Percentiles rank a stretch among this genome's conserved stretches.
Evolutionary conservation across 768 basidiomycete genomes (phyloP).

Genomic region (Tremella yokohamensis): DNA sequence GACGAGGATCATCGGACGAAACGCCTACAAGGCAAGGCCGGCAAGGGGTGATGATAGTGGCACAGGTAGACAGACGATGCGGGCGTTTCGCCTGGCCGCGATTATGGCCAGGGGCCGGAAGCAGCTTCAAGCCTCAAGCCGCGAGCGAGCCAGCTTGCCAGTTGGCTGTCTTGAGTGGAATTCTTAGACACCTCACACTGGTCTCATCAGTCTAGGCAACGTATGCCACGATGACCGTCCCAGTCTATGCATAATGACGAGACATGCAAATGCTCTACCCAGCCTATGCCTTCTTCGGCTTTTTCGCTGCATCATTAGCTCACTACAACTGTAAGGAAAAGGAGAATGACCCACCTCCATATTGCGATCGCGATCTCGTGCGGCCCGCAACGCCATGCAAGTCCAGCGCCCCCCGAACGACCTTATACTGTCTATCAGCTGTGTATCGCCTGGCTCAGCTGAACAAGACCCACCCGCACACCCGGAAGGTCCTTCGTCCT

Average conservation of each 20-base stretch:
- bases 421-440: conserved; percentile 71
- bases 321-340: not conserved
- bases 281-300: conserved; percentile 61
- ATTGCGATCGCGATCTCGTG: conserved; percentile 77
- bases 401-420: conserved; percentile 88
- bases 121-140: too few relatives aligned
- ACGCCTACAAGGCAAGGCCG: conserved; percentile 23
- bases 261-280: not conserved
- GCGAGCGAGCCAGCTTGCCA: too few relatives aligned
- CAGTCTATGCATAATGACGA: not conserved
- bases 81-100: too few relatives aligned
- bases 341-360: conserved; percentile 66
- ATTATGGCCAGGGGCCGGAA: too few relatives aligned
- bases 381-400: conserved; percentile 85
- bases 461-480: conserved; percentile 67
- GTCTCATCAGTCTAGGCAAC: too few relatives aligned
- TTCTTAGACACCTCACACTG: too few relatives aligned
- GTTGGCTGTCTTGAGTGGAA: too few relatives aligned
- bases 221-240: too few relatives aligned
- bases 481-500: conserved; percentile 96
- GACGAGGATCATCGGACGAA: conserved; percentile 31
- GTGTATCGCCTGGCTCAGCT: not conserved
- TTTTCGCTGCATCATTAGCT: conserved; percentile 61
- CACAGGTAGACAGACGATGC: too few relatives aligned
- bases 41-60: not conserved